phyloP scores from a whole-genome alignment of 768 basidiomycete genomes.

The Suillus occidentalis region DNA sequence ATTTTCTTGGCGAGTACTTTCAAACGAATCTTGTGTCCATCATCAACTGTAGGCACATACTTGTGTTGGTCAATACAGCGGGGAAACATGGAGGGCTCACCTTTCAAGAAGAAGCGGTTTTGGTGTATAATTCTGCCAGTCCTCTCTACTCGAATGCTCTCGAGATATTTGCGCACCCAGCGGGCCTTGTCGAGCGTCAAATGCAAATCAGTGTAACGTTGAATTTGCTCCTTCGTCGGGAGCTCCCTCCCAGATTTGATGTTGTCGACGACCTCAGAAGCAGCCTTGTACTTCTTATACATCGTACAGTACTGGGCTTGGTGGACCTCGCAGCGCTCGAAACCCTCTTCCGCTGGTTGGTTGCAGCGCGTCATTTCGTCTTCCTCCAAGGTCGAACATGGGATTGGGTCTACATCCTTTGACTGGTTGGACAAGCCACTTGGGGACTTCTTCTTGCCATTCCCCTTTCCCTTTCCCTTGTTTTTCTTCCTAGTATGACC shows the following conservation, averaged over 20 bases:
- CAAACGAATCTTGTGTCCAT: too few relatives aligned
- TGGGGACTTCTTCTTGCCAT: too few relatives aligned
- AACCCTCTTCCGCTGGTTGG: constrained; percentile 21
- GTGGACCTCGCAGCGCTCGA: constrained; percentile 26
- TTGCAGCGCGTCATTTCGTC: constrained; percentile 28
- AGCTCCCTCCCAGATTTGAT: constrained; percentile 14
- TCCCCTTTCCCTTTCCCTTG: too few relatives aligned
- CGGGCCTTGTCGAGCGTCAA: constrained; percentile 18
- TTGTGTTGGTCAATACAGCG: too few relatives aligned
- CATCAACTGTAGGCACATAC: too few relatives aligned
- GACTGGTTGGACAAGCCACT: not conserved
- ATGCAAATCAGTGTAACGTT: constrained; percentile 12
- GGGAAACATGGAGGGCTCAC: too few relatives aligned
- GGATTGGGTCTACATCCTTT: not conserved
- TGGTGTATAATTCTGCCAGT: too few relatives aligned
- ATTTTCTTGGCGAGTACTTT: too few relatives aligned
- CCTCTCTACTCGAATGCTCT: too few relatives aligned
- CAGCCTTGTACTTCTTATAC: constrained; percentile 28
- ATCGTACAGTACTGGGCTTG: constrained; percentile 26
- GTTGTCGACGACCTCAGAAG: constrained; percentile 25
- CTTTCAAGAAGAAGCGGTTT: too few relatives aligned
- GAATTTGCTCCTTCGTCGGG: constrained; percentile 20
- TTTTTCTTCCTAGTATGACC: constrained; percentile 12
- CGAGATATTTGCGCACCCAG: too few relatives aligned
- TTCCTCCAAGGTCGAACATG: constrained; percentile 22